Evolutionary conservation across 2,329 filamentous ascomycete species (phyloP).

Genomic region (Fusarium sacchari): DNA sequence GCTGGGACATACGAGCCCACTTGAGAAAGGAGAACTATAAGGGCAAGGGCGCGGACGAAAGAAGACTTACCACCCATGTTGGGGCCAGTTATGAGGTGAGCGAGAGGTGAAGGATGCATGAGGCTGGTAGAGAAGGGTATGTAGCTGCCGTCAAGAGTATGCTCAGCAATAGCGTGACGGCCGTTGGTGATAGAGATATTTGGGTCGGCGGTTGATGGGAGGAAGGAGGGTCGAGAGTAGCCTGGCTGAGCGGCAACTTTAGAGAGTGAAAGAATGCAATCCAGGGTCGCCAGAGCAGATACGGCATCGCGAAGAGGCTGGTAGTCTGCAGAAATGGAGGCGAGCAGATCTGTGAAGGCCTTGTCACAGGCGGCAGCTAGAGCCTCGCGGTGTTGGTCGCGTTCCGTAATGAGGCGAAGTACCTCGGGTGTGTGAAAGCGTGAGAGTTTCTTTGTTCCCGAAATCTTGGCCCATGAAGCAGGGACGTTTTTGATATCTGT

Average conservation of each 20-base stretch:
- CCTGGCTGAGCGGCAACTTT: constrained; percentile 86
- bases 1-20: constrained; percentile 95
- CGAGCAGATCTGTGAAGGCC: constrained; percentile 79
- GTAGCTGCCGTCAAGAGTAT: constrained; percentile 84
- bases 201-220: constrained; percentile 69
- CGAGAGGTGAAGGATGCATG: constrained; percentile 71
- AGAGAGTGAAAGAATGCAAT: constrained; percentile 89
- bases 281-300: constrained; percentile 83
- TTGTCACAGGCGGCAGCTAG: constrained; percentile 90
- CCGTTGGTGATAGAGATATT: constrained; percentile 72
- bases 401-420: constrained; percentile 81
- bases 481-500: constrained; percentile 84
- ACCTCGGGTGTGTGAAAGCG: constrained; percentile 96
- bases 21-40: constrained; percentile 93
- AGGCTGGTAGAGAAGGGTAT: constrained; percentile 89
- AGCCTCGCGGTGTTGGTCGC: constrained; percentile 94
- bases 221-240: constrained; percentile 80
- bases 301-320: constrained; percentile 90
- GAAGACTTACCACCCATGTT: constrained; percentile 99
- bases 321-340: constrained; percentile 82
- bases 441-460: constrained; percentile 89
- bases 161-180: constrained; percentile 95
- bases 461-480: constrained; percentile 94
- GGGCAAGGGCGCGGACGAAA: constrained; percentile 90
- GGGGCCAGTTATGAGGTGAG: constrained; percentile 91